Evolutionary conservation across 2,329 filamentous ascomycete species (phyloP).

Genomic region (Talaromyces sp.): DNA sequence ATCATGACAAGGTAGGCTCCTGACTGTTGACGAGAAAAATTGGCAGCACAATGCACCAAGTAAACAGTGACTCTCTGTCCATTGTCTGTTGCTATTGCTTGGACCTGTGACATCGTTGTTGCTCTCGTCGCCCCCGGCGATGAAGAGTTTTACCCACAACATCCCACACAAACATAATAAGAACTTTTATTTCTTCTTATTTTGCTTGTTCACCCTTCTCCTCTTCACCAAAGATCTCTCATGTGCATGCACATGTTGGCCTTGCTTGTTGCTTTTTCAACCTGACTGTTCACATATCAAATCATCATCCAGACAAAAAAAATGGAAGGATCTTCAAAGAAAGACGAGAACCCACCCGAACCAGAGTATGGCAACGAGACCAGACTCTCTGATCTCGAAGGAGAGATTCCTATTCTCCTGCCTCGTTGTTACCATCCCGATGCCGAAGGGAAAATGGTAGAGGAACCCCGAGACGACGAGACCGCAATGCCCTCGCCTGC

Average conservation of each 20-base stretch:
- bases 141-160: slow-evolving; percentile 1
- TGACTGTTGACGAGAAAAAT: neutral
- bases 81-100: neutral
- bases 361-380: neutral
- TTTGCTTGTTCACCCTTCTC: neutral
- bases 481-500: neutral
- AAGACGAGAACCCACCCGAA: neutral
- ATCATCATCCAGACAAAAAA: neutral
- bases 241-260: neutral
- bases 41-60: neutral
- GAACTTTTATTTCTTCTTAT: neutral
- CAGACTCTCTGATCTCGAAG: neutral
- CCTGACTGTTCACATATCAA: slow-evolving; percentile 4
- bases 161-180: neutral
- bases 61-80: neutral
- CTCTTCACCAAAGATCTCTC: neutral
- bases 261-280: neutral
- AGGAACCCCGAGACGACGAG: neutral
- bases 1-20: neutral
- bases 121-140: slow-evolving; percentile 15
- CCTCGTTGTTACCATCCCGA: slow-evolving; percentile 11
- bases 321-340: neutral
- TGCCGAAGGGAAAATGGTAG: neutral
- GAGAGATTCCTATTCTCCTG: slow-evolving; percentile 12
- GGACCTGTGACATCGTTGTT: slow-evolving; percentile 3